Base-by-base conservation (phyloP, 306 rosid genomes). In the Prosopis cineraria region DNA sequence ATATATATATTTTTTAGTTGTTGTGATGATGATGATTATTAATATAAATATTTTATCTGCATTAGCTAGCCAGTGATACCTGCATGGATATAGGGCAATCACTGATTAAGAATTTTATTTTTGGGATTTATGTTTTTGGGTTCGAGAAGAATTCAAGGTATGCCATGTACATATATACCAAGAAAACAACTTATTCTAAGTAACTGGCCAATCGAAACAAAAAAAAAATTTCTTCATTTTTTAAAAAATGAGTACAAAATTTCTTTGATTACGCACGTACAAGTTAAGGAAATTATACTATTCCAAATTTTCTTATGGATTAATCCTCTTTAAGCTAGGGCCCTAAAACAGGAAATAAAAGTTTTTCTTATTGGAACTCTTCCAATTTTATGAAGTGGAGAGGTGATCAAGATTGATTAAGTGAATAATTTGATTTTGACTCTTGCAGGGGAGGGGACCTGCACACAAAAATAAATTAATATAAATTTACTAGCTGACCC, bases 371-470 rank as follows among this genome's bases (percentile, higher is more conserved):
- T 20, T 43, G 65, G 34, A 39, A 55, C 22, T 53, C 7, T 76
- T 45, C 53, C 68, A 31, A 41, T 62, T 29, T 27, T 68, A 33
- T 68, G 67, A 66, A 53, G 14, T 34, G 20, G 48, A 55, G 59
- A 41, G 14, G 39, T 16, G 65, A 25, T 25, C 29, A n/a, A 48
- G 53, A 43, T 33, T 55, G 64, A 16, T 59, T 50, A 48, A 68
- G 79, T 22, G 59, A 82, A 85, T 85, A 60, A 82, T 85, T 79
- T 85, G 82, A 77, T 85, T 76, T 80, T 82, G 82, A 85, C 83
- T 76, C 73, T 30, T 66, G 78, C 19, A 68, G 27, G 13, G 67
- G 45, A 82, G 47, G 79, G 74, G 82, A 79, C 39, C 62, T 27
- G 60, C 72, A 82, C 74, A 78, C 63, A 43, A 41, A 77, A 22